Evolutionary conservation across 306 rosid species (phyloP).

Genomic region (Dalbergia cultrata): DNA sequence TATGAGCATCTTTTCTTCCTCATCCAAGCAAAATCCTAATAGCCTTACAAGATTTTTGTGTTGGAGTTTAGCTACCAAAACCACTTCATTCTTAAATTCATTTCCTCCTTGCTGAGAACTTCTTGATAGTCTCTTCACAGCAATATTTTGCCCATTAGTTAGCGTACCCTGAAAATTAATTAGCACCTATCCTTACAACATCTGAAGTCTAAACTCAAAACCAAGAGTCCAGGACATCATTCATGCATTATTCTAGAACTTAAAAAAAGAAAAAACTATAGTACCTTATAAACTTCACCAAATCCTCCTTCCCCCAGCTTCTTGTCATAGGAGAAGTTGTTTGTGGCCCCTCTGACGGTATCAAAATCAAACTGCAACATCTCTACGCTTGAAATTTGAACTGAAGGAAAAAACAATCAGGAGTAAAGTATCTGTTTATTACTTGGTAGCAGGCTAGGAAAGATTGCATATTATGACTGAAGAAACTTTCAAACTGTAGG

Average conservation of each 20-base stretch:
- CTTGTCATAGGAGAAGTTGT: slow-evolving; percentile 53
- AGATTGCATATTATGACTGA: too few relatives aligned
- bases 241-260: too few relatives aligned
- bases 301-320: slow-evolving; percentile 67
- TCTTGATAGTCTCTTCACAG: slow-evolving; percentile 57
- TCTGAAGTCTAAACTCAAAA: background rate
- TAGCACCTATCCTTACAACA: background rate
- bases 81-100: slow-evolving; percentile 55
- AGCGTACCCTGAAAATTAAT: slow-evolving; percentile 50
- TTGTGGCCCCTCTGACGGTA: slow-evolving; percentile 51
- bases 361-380: slow-evolving; percentile 56
- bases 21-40: slow-evolving; percentile 52
- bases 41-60: slow-evolving; percentile 52
- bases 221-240: background rate
- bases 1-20: slow-evolving; percentile 54
- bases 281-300: slow-evolving; percentile 68
- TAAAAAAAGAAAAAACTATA: background rate
- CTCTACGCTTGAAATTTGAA: slow-evolving; percentile 42
- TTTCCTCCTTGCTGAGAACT: slow-evolving; percentile 48
- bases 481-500: too few relatives aligned
- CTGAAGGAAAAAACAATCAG: slow-evolving; percentile 18
- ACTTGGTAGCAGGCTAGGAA: too few relatives aligned
- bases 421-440: background rate
- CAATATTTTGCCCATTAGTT: slow-evolving; percentile 46
- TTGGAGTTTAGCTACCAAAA: slow-evolving; percentile 50